Conservation (phyloP, 805 yeast species). For the Metschnikowia hibisci region DNA sequence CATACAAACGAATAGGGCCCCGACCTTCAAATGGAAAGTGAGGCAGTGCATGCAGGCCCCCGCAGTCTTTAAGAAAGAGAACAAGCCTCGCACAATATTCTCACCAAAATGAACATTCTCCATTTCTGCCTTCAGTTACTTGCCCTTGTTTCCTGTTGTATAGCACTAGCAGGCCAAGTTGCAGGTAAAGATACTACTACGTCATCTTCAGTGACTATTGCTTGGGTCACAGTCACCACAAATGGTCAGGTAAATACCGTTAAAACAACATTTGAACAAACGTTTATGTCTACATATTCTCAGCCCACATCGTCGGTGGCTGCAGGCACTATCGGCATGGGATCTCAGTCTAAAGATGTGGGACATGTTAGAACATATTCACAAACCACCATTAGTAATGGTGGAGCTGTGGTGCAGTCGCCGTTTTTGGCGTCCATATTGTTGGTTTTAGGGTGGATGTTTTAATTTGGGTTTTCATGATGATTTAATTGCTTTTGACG, state of each 20-base stretch:
- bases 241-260: constrained; percentile 28
- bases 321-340: constrained; percentile 32
- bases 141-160: constrained; percentile 9
- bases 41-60: not conserved
- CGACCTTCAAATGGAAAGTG: too few relatives aligned
- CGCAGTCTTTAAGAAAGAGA: not conserved
- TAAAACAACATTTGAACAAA: constrained; percentile 23
- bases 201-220: constrained; percentile 26
- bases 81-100: not conserved
- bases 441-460: constrained; percentile 8
- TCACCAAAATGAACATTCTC: constrained; percentile 10
- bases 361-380: constrained; percentile 31
- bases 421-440: constrained; percentile 16
- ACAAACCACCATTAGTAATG: constrained; percentile 22
- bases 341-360: constrained; percentile 24
- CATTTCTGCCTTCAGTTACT: constrained; percentile 5
- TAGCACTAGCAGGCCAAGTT: constrained; percentile 10
- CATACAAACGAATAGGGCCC: not conserved
- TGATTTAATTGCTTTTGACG: too few relatives aligned
- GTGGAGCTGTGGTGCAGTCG: constrained; percentile 10
- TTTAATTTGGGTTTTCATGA: constrained; percentile 3
- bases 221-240: constrained; percentile 33
- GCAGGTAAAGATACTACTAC: constrained; percentile 12
- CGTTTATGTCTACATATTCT: constrained; percentile 23
- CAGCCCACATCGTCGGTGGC: constrained; percentile 17